Base-by-base conservation (phyloP, 345 rosid species). In the Tarenaya hassleriana region DNA sequence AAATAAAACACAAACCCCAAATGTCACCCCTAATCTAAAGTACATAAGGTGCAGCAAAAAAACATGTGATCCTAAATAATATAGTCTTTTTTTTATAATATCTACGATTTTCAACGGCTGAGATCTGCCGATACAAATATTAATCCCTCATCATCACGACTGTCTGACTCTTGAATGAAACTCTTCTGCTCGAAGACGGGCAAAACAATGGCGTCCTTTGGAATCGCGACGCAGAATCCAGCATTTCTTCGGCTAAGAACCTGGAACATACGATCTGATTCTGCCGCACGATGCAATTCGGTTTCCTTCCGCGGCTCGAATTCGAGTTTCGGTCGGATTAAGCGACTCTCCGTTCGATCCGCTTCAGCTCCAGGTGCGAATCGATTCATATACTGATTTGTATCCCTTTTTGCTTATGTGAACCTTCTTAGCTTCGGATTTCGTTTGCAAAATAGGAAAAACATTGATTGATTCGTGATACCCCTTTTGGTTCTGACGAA, bases 291-390 rank as follows among this genome's bases (percentile, higher is more conserved):
- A 4, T 21, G 18, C 47, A 50, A 56, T 45, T 74, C 78, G 14
- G 21, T 76, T 32, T 73, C 86, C 12, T 66, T 85, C 24, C 69
- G 56, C 43, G 64, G 60, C 19, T 65, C 70, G 4, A 50, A 9
- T 39, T 55, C 74, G 45, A 77, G 59, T 63, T 60, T 65, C 72
- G 42, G 35, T 72, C 76, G 75, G 52, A 33, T 64, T 41, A 69
- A 37, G 9, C 71, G 66, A 9, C 55, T 80, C 58, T 61, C 46
- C 33, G 67, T 90, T 53, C 91, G 85, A 58, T 73, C 91, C 41
- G 18, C 69, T n/a, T 69, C 86, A 0, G 55, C 48, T 61, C 72
- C 86, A 49, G 89, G 92, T 83, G 60, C 47, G 37, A 37, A 8
- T 64, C 18, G 17, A 35, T 64, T 45, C 31, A 4, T 31, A 12